Evolutionary conservation across 257 asterid species (phyloP).

Genomic region (Lithospermum erythrorhizon): DNA sequence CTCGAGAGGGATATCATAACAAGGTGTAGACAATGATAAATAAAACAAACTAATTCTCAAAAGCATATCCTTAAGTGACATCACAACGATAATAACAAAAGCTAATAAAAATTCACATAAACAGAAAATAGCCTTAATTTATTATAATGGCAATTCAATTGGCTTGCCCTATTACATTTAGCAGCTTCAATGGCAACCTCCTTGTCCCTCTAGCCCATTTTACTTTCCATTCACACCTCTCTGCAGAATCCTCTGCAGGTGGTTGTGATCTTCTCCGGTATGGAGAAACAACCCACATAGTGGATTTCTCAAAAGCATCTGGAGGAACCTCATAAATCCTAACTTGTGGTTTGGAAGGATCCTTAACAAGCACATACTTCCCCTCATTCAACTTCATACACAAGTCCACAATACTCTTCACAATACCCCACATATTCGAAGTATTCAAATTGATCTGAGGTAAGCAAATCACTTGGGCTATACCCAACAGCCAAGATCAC

Average conservation of each 20-base stretch:
- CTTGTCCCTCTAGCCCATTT: conserved; percentile 40
- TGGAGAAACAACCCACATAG: conserved; percentile 76
- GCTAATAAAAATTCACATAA: too few species aligned
- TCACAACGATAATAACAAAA: too few species aligned
- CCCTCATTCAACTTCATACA: conserved; percentile 96
- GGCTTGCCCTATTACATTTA: conserved; percentile 16
- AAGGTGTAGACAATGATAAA: too few species aligned
- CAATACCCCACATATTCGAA: conserved; percentile 97
- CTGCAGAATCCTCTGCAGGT: conserved; percentile 63
- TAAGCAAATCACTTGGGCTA: conserved; percentile 81
- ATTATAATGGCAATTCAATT: not conserved
- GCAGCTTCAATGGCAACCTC: conserved; percentile 34
- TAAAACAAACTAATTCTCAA: too few species aligned
- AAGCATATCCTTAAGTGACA: too few species aligned
- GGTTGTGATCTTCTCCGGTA: conserved; percentile 98
- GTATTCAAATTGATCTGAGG: conserved; percentile 81
- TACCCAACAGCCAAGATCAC: conserved; percentile 93
- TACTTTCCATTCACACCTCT: conserved; percentile 31
- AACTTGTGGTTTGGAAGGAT: conserved; percentile 91
- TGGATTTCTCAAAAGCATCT: conserved; percentile 97
- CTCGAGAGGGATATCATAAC: too few species aligned
- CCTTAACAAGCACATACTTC: conserved; percentile 92
- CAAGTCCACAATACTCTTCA: conserved; percentile 86
- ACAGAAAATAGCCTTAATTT: too few species aligned
- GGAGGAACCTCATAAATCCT: conserved; percentile 92